Percentiles rank a stretch among this genome's conserved stretches.
phyloP scores from a whole-genome alignment of 2,329 filamentous ascomycete species.

The Sarocladium strictum region DNA sequence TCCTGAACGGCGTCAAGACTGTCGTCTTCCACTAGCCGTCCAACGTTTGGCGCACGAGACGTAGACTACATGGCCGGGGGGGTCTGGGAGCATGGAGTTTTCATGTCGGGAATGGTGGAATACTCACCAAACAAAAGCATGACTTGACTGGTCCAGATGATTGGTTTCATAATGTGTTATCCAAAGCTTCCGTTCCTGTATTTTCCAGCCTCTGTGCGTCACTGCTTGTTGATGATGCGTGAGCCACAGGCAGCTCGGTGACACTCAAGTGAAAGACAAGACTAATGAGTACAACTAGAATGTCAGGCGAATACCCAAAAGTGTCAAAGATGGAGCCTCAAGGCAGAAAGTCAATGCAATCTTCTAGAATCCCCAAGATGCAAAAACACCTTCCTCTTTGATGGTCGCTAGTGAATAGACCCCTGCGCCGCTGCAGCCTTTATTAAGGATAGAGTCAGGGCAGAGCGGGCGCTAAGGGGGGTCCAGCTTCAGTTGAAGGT shows the following conservation, averaged over 20 bases:
- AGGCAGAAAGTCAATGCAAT: neutral
- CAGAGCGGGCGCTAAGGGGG: no score
- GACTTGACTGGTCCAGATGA: no score
- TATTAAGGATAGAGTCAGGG: neutral
- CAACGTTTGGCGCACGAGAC: neutral
- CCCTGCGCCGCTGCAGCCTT: neutral
- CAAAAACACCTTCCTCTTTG: conserved; percentile 2
- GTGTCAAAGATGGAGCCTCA: neutral
- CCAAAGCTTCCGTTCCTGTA: no score
- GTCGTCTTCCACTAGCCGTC: conserved; percentile 57
- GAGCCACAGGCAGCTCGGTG: no score
- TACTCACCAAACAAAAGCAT: neutral
- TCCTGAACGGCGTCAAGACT: conserved; percentile 74
- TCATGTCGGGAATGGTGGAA: neutral
- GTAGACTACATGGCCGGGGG: neutral
- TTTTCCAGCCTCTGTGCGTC: no score
- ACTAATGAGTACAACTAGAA: neutral
- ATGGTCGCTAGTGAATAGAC: neutral
- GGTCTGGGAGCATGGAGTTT: neutral
- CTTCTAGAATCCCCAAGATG: neutral
- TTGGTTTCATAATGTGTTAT: no score
- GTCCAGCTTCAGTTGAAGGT: neutral
- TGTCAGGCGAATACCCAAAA: no score
- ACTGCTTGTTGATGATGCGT: no score
- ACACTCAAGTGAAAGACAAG: no score